Base-by-base conservation (phyloP, 176 grass and related monocot genomes). In the Carex parvula region DNA sequence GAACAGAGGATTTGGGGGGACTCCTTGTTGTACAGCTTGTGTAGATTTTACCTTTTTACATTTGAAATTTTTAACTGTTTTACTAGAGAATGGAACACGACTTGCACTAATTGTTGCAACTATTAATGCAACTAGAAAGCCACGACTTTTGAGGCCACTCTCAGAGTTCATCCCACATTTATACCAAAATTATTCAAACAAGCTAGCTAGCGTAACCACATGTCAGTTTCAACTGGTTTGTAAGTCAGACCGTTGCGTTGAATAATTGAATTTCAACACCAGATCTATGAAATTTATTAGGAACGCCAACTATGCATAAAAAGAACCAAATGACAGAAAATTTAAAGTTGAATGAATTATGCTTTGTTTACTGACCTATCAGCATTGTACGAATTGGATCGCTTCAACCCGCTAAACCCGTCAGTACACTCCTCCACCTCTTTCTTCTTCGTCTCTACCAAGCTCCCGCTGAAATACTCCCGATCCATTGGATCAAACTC, bases 391-490 rank as follows among this genome's bases (percentile, higher is more conserved):
- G 94, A 97, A 50, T 92, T 94, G 8, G 94, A 97, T 8, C 92
- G 65, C 84, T 81, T 97, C 52, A 97, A 86, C 14, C 65, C 65
- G 9, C 67, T 54, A 52, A 91, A 60, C 60, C 81, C 79, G 4
- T 64, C 89, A 48, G 33, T 32, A 18, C 42, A 48, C 1, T 74
- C 62, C 8, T 60, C 64, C 14, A 18, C 52, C 1, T 69, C 67
- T 2, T 8, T 77, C 84, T 73, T 89, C 58, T 84, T 91, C 2
- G 73, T 97, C 85, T 97, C 94, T 9, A 97, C 10, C 39, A 97
- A 90, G 87, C 92, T 97, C 8, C 94, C 94, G 60, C 94, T 97
- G 58, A 94, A 97, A 73, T 91, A 97, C 53, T 97, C 94, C 42
- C 90, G 83, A 0, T 94, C 92, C 63, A 83, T 62, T 1, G n/a